Base-by-base conservation (phyloP, 2,329 filamentous ascomycete species). In the Aspergillus ustus region DNA sequence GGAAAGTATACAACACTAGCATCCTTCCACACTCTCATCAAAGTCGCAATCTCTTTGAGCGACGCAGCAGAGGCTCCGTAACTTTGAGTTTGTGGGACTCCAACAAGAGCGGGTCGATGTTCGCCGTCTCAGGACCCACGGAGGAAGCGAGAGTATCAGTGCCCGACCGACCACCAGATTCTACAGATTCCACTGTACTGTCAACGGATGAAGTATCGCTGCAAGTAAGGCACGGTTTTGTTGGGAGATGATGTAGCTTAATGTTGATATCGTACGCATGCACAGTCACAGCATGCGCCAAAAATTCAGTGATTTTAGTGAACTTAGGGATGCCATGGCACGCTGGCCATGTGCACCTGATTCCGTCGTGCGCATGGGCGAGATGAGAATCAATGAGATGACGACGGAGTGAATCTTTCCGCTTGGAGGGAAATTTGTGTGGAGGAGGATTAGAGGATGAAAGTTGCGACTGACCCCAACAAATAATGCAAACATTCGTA, bases 401-500 rank as follows among this genome's bases (percentile, higher is more conserved):
- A 28, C 65, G 62, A 61, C 61, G 62, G 56, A 72, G 63, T 51
- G 69, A 71, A 63, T 71, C 70, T 59, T 51, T 52, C 44, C 65
- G 63, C 51, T 65, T 66, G 28, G 62, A 2, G 43, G 68, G 63
- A 61, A 70, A 71, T 68, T 62, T 69, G 62, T 67, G 62, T 37
- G 61, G 68, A 70, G 66, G 61, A 59, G 65, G 52, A 64, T 67
- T 71, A 34, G 66, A 71, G 44, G 59, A 28, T 52, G 63, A 71
- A 50, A 31, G 60, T 43, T 57, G 57, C 17, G 67, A 72, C 63
- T 63, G 19, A 66, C 68, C 63, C 57, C 22, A 71, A 63, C 65
- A 72, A 46, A 72, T 68, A 58, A 72, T 72, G 56, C 61, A 71
- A 57, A 69, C 31, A 68, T 72, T 59, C 9, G 60, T 71, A 62